Percentiles rank a stretch among this genome's conserved stretches.
Evolutionary conservation across 176 grass and related monocot species (phyloP).

Genomic region (Neostapfia colusana): DNA sequence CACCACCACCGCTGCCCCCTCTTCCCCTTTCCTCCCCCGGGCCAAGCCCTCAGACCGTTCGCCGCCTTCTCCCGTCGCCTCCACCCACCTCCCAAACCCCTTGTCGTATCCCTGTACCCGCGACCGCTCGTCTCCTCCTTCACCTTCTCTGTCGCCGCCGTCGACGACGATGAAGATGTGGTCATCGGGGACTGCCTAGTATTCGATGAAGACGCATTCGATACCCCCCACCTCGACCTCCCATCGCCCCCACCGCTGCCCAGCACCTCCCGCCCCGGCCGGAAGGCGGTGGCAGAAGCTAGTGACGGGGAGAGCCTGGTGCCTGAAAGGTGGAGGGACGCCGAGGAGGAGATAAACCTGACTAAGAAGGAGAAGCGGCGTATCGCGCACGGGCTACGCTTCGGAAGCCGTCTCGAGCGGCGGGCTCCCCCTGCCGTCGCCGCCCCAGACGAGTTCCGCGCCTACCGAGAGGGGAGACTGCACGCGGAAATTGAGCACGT

Average conservation of each 20-base stretch:
- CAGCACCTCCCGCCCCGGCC: not conserved
- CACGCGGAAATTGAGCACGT: constrained; percentile 39
- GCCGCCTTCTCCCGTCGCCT: constrained; percentile 19
- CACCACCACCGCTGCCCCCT: constrained; percentile 10
- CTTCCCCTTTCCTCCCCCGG: constrained; percentile 27
- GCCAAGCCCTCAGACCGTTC: constrained; percentile 16
- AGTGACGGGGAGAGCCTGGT: constrained; percentile 51
- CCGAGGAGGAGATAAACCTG: constrained; percentile 82
- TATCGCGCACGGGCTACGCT: constrained; percentile 75
- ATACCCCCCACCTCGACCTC: constrained; percentile 42
- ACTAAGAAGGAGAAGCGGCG: constrained; percentile 93
- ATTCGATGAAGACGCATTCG: constrained; percentile 94
- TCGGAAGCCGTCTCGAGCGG: constrained; percentile 73
- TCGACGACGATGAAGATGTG: constrained; percentile 51
- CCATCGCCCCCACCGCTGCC: not conserved
- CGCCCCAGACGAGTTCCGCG: constrained; percentile 51
- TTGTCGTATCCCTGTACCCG: not conserved
- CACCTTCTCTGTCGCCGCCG: constrained; percentile 29
- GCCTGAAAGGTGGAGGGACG: constrained; percentile 73
- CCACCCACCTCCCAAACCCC: constrained; percentile 33
- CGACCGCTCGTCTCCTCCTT: not conserved
- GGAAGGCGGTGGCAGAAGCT: constrained; percentile 29
- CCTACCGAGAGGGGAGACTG: constrained; percentile 60
- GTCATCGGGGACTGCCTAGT: constrained; percentile 90
- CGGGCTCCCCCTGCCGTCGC: constrained; percentile 54